phyloP scores from a whole-genome alignment of 441 rosid genomes.

The Metrosideros polymorpha region DNA sequence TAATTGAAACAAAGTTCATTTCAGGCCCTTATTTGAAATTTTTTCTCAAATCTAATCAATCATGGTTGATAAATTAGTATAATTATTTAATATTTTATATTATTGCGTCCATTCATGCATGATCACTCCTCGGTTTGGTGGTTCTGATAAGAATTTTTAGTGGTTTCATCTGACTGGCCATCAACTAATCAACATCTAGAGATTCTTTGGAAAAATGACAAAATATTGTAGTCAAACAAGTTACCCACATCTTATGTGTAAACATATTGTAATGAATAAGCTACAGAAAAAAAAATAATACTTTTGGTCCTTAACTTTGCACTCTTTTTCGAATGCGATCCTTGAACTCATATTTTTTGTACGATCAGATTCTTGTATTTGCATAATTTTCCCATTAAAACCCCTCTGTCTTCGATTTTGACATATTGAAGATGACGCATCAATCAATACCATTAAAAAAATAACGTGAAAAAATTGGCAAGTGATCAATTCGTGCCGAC shows the following conservation, averaged over 20 bases:
- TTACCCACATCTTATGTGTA: not conserved
- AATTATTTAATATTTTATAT: not conserved
- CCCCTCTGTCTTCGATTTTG: not conserved
- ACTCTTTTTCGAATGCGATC: not conserved
- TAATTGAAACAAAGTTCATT: too few relatives aligned
- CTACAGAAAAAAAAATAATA: not conserved
- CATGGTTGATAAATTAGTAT: not conserved
- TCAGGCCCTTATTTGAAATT: too few relatives aligned
- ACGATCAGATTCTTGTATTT: not conserved
- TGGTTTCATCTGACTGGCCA: not conserved
- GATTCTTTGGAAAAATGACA: not conserved
- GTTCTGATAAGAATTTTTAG: not conserved
- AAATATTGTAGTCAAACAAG: not conserved
- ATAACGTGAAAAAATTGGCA: not conserved
- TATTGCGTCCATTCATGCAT: not conserved
- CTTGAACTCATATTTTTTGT: not conserved
- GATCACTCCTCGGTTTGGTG: not conserved
- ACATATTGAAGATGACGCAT: not conserved
- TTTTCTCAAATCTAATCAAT: not conserved
- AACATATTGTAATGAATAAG: not conserved
- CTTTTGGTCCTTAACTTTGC: not conserved
- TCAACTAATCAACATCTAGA: not conserved
- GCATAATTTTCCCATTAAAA: not conserved
- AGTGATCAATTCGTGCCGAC: not conserved
- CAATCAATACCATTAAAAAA: fast-evolving